Percentiles rank a stretch among this genome's conserved stretches.
Evolutionary conservation across 768 basidiomycete genomes (phyloP).

Genomic region (Boletus edulis): DNA sequence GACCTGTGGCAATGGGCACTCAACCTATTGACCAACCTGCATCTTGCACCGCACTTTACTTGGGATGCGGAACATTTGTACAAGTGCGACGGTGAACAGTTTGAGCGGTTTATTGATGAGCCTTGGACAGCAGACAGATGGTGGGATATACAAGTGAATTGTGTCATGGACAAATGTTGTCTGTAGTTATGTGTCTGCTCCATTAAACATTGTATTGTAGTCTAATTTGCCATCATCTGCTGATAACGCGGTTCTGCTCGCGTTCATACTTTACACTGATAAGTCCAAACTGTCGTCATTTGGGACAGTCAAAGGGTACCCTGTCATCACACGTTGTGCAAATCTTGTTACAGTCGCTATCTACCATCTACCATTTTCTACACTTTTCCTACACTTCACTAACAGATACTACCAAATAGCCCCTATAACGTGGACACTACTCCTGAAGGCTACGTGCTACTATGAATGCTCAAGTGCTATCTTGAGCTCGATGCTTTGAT

Average conservation of each 20-base stretch:
- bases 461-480: neutral
- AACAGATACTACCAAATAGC: too few relatives aligned
- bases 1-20: too few relatives aligned
- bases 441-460: neutral
- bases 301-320: conserved; percentile 3
- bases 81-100: too few relatives aligned
- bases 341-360: too few relatives aligned
- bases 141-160: conserved; percentile 38
- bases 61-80: too few relatives aligned
- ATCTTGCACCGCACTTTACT: too few relatives aligned
- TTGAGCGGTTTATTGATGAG: neutral
- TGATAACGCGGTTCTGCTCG: conserved; percentile 1
- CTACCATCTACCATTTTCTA: too few relatives aligned
- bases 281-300: conserved; percentile 7
- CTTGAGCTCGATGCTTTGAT: neutral
- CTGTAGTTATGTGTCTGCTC: neutral
- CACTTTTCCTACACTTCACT: too few relatives aligned
- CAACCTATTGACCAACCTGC: too few relatives aligned
- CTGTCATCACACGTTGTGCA: conserved; percentile 7
- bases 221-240: neutral
- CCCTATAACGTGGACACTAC: too few relatives aligned
- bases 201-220: neutral
- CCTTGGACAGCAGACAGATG: conserved; percentile 4
- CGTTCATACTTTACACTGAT: neutral
- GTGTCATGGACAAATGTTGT: too few relatives aligned